Base-by-base conservation (phyloP, 2,329 filamentous ascomycete species). In the Chrysoporthe puriensis region DNA sequence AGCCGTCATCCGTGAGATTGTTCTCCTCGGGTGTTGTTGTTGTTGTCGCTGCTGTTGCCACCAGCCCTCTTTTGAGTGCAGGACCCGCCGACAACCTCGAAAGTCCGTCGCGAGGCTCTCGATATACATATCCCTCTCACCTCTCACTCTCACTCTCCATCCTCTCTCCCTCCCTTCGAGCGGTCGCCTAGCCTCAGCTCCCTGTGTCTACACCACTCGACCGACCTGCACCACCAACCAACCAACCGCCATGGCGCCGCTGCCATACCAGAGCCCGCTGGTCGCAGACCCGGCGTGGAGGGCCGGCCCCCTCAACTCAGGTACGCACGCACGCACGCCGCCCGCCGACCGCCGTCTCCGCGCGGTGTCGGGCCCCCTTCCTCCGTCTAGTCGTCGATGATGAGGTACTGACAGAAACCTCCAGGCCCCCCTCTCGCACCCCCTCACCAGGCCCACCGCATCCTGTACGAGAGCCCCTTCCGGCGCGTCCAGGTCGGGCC, bases 221-320 rank as follows among this genome's bases (percentile, higher is more conserved):
- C 26, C 26, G 26, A 26, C 26, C 21, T 9, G 26, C 21, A 32
- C n/a, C 46, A 13, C 8, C n/a, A 50, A 42, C 21, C n/a, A 50
- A 42, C 21, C 56, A 40, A 18, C 18, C 58, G 48, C 43, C 59
- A 61, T 61, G 59, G 59, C 43, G 34, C 59, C 59, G 9, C 26
- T 61, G 43, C 26, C 26, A n/a, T 18, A 48, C 43, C 59, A 61
- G 42, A 61, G 59, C 21, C 59, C 59, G 4, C 26, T 61, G 26
- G 59, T 44, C 14, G 14, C 14, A 48, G 59, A 61, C 43, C 59
- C 59, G 2, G 26, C 59, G n/a, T 61, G 59, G 59, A 61, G 59
- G 16, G 16, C 42, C n/a, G 16, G 42, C 26, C 26, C 59, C 11
- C 14, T 46, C 16, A 46, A 46, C 4, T 61, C 59, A 61, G 42